Evolutionary conservation across 1,284 basidiomycete species (phyloP).

Genomic region (Cutaneotrichosporon cavernicola): DNA sequence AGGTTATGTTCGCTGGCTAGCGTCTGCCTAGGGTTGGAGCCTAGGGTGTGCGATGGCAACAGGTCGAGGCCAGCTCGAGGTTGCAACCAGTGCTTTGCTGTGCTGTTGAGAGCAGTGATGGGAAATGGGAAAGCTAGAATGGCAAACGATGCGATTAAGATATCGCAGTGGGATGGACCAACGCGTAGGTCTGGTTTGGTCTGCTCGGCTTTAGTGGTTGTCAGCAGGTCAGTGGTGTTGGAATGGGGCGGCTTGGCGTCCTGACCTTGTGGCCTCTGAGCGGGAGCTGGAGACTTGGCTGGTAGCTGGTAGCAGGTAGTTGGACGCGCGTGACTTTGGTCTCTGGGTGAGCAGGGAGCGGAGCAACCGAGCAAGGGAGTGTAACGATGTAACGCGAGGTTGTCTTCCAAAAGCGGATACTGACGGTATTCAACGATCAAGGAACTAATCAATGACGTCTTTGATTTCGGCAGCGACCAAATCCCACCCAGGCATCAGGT

Average conservation of each 20-base stretch:
- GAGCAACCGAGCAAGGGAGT: background rate
- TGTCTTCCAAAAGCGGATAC: no score
- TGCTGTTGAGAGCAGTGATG: background rate
- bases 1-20: background rate
- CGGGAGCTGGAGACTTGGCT: no score
- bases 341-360: no score
- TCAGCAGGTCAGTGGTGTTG: background rate
- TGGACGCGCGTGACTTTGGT: slow-evolving; percentile 11
- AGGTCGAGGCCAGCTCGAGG: background rate
- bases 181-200: background rate
- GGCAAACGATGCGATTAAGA: background rate
- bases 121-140: background rate
- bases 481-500: no score
- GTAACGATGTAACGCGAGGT: slow-evolving; percentile 4
- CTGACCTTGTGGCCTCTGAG: no score
- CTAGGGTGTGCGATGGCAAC: background rate
- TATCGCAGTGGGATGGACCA: no score
- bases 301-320: no score
- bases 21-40: background rate
- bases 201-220: background rate
- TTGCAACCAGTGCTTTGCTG: background rate
- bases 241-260: no score
- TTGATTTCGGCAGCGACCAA: no score
- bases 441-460: no score
- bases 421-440: no score